These are phyloP conservation scores for Kwoniella shandongensis DNA, from an alignment of 768 basidiomycete genomes.

Conservation along the genomic window DNA sequence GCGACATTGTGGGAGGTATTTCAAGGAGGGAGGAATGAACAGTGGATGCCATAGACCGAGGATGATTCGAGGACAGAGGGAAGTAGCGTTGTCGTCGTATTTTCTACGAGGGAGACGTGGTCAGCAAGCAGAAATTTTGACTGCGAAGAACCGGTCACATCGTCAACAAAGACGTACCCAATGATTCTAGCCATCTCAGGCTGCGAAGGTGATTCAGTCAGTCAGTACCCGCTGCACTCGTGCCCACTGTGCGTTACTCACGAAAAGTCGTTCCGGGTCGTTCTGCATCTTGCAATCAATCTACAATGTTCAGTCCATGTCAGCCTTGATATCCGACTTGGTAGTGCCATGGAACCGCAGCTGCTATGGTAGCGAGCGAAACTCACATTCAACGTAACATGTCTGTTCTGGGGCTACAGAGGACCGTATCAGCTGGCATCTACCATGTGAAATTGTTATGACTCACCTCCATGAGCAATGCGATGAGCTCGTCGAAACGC, in stretches of 20 bases:
- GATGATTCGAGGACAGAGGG: slow-evolving; percentile 50
- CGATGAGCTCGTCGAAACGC: slow-evolving; percentile 50
- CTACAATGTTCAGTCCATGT: slow-evolving; percentile 26
- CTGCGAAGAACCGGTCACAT: too few species aligned
- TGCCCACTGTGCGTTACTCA: slow-evolving; percentile 15
- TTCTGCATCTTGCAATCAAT: slow-evolving; percentile 55
- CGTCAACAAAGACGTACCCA: slow-evolving; percentile 30
- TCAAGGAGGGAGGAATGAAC: slow-evolving; percentile 49
- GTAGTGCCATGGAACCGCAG: neutral
- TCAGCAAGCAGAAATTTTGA: neutral
- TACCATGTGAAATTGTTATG: neutral
- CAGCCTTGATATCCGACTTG: slow-evolving; percentile 1
- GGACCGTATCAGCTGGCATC: slow-evolving; percentile 7
- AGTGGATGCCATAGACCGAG: slow-evolving; percentile 55
- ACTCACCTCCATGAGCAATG: slow-evolving; percentile 52
- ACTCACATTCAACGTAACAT: slow-evolving; percentile 52
- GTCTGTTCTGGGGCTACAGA: slow-evolving; percentile 48
- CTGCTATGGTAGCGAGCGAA: neutral
- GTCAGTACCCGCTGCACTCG: neutral
- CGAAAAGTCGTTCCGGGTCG: slow-evolving; percentile 50
- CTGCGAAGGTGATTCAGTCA: slow-evolving; percentile 29
- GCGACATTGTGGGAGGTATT: slow-evolving; percentile 44
- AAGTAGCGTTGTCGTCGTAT: slow-evolving; percentile 35
- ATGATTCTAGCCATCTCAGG: slow-evolving; percentile 52
- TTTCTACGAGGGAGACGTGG: slow-evolving; percentile 1